Evolutionary conservation across 768 basidiomycete species (phyloP).

Genomic region (Amanita molliuscula): DNA sequence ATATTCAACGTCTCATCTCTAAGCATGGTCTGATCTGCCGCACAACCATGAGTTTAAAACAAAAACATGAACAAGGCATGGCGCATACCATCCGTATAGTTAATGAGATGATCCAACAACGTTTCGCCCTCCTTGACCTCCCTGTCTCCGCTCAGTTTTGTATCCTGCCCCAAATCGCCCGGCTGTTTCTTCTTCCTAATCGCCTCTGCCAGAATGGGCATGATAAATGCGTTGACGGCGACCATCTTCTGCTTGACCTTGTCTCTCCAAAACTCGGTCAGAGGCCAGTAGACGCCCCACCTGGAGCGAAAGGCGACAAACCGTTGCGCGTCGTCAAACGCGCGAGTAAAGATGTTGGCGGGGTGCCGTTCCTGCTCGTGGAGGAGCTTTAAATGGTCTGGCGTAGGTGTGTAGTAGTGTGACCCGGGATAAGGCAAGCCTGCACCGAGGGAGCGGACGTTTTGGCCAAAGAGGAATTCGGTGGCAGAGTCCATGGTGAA

Average conservation of each 20-base stretch:
- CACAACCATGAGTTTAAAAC: neutral
- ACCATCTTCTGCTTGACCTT: conserved; percentile 28
- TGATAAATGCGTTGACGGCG: conserved; percentile 36
- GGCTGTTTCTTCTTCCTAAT: conserved; percentile 23
- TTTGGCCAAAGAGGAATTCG: conserved; percentile 47
- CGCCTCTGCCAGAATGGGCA: conserved; percentile 38
- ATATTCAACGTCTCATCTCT: conserved; percentile 43
- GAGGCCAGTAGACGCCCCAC: conserved; percentile 22
- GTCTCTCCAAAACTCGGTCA: conserved; percentile 40
- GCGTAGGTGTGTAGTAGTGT: conserved; percentile 11
- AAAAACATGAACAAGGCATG: neutral
- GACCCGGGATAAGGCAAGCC: conserved; percentile 38
- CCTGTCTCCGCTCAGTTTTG: conserved; percentile 12
- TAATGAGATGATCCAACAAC: conserved; percentile 38
- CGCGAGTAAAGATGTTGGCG: conserved; percentile 33
- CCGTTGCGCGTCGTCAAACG: conserved; percentile 37
- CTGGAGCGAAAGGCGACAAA: conserved; percentile 24
- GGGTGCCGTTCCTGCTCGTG: conserved; percentile 19
- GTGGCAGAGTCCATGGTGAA: conserved; percentile 62
- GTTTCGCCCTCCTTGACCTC: conserved; percentile 29
- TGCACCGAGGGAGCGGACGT: conserved; percentile 37
- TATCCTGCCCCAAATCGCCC: conserved; percentile 1
- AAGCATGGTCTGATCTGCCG: conserved; percentile 20
- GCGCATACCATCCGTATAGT: conserved; percentile 36
- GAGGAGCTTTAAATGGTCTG: conserved; percentile 17